These are phyloP conservation scores for Arctium lappa DNA, from an alignment of 129 eudicot genomes.

Conservation along the genomic window DNA sequence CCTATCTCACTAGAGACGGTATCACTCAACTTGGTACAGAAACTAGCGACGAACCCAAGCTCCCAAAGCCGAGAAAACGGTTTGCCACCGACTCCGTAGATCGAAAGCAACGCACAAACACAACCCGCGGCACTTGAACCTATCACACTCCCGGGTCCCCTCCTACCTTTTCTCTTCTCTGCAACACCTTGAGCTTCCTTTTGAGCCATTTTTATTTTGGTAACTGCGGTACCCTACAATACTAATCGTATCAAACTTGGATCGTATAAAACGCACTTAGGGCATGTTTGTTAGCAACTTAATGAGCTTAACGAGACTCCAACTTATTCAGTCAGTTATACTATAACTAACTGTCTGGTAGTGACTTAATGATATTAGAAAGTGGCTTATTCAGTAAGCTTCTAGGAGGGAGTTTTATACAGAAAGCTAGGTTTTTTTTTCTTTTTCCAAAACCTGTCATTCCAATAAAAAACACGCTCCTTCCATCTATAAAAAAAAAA, in stretches of 20 bases:
- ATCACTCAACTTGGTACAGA: conserved; percentile 94
- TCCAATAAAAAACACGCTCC: too few species aligned
- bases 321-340: too few species aligned
- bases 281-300: too few species aligned
- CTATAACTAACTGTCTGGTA: too few species aligned
- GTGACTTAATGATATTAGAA: too few species aligned
- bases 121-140: conserved; percentile 99
- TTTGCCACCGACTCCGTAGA: conserved; percentile 69
- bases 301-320: too few species aligned
- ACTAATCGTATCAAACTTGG: neutral
- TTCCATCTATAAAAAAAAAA: too few species aligned
- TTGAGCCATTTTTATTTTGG: conserved; percentile 88
- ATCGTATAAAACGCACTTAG: neutral
- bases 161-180: conserved; percentile 89
- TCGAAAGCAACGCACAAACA: conserved; percentile 86
- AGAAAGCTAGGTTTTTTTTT: too few species aligned
- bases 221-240: conserved; percentile 84
- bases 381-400: too few species aligned
- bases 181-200: conserved; percentile 98
- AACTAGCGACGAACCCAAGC: conserved; percentile 96
- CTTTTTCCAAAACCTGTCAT: too few species aligned
- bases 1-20: conserved; percentile 99
- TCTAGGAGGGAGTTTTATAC: too few species aligned
- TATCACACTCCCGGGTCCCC: conserved; percentile 94
- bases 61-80: conserved; percentile 66